phyloP scores from a whole-genome alignment of 495 filamentous ascomycete genomes.

The Peziza echinospora region DNA sequence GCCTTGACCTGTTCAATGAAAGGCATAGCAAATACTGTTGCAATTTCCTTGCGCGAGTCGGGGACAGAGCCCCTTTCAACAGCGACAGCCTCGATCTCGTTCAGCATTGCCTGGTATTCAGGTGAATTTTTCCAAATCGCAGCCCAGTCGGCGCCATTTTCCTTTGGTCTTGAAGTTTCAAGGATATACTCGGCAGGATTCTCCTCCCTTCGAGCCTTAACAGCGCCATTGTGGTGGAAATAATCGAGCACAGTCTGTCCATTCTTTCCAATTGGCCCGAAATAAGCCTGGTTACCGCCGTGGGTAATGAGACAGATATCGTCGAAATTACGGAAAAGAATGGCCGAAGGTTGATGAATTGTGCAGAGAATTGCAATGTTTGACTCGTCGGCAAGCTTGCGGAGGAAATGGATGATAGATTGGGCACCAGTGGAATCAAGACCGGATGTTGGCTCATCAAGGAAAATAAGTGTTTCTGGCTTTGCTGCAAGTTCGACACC shows the following conservation, averaged over 20 bases:
- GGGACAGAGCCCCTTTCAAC: constrained; percentile 31
- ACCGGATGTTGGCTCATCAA: constrained; percentile 57
- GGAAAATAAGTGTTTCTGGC: constrained; percentile 56
- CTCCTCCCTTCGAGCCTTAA: constrained; percentile 24
- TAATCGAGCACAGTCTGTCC: constrained; percentile 22
- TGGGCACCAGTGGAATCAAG: constrained; percentile 69
- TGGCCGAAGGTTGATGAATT: constrained; percentile 58
- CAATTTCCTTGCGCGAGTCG: constrained; percentile 15
- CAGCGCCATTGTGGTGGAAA: constrained; percentile 27
- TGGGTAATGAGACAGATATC: constrained; percentile 49
- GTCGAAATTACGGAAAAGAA: constrained; percentile 56
- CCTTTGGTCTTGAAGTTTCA: constrained; percentile 27
- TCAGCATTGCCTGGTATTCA: constrained; percentile 28
- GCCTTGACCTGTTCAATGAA: constrained; percentile 34
- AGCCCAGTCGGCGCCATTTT: constrained; percentile 40
- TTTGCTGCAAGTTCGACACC: constrained; percentile 82
- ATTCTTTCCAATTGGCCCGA: constrained; percentile 47
- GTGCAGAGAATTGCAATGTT: constrained; percentile 55
- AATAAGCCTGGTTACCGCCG: constrained; percentile 53
- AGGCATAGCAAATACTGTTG: constrained; percentile 37
- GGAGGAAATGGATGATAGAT: constrained; percentile 63
- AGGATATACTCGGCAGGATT: constrained; percentile 26
- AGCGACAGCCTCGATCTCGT: constrained; percentile 40
- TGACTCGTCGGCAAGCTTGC: constrained; percentile 48
- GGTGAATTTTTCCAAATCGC: constrained; percentile 47